Base-by-base conservation (phyloP, 345 rosid species). In the Lepidium africanum region DNA sequence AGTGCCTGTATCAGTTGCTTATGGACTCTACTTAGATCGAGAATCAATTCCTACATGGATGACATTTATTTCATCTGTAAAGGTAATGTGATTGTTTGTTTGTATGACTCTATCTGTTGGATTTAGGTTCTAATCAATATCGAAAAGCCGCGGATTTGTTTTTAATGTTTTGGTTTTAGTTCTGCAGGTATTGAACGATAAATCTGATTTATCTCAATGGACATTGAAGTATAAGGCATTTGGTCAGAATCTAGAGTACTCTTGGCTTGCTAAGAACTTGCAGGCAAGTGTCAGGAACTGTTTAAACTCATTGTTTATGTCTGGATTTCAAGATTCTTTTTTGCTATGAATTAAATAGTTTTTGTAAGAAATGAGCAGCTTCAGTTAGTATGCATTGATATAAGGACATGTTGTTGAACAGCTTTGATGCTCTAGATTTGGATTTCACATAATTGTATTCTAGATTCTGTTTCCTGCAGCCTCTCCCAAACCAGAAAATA, bases 181-280 rank as follows among this genome's bases (percentile, higher is more conserved):
- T 57, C 38, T 37, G 56, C 73, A 94, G 97, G 43, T 89, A 19
- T 45, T 87, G 69, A 87, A 89, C 71, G 91, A 89, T 67, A 86
- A 87, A 71, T 85, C 96, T 5, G 87, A 89, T 73, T 64, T 86
- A 58, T 94, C 97, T 11, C 75, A 80, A 65, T 91, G 99, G 99
- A 74, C 87, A 0, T 79, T 94, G 58, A 89, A 83, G 64, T 89
- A 89, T 77, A 73, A 77, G 40, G 99, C 97, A n/a, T 87, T 91
- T 55, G 97, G 93, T 77, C 92, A 73, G 37, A 76, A 85, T 75
- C 76, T 94, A 45, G 93, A 94, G 49, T 94, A 45, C 72, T 81
- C 99, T 60, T 94, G 99, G 99, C 95, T 91, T 66, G 91, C 97
- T 58, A 81, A 85, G 79, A 91, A 89, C 77, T 78, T 94, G 91